A percentile compares a stretch with the other conserved stretches of the same genome.
These are phyloP conservation scores for Spirogloea muscicola DNA, from an alignment of 139 green algal genomes.

Conservation along the genomic window DNA sequence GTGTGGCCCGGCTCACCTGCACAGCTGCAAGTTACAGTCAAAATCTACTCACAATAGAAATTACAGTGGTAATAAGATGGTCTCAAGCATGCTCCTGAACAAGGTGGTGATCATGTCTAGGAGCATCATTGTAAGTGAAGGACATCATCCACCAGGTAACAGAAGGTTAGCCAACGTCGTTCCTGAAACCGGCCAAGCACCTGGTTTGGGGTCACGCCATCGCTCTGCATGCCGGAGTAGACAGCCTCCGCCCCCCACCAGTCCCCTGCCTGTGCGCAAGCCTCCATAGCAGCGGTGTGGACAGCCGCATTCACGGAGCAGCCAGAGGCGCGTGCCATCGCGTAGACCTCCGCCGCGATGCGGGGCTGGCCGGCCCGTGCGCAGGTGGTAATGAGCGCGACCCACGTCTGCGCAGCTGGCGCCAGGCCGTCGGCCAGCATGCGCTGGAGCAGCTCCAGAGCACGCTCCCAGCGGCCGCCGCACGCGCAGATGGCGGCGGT, in stretches of 20 bases:
- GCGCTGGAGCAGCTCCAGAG: neutral
- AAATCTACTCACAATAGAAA: too few relatives aligned
- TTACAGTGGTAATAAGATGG: too few relatives aligned
- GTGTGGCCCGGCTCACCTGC: slow-evolving; percentile 10
- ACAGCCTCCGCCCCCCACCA: neutral
- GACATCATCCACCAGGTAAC: too few relatives aligned
- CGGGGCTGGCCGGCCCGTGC: neutral
- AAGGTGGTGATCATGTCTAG: too few relatives aligned
- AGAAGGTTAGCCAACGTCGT: too few relatives aligned
- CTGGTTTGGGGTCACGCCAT: slow-evolving; percentile 3
- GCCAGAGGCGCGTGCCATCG: neutral
- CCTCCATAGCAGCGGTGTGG: neutral
- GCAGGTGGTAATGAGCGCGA: slow-evolving; percentile 1
- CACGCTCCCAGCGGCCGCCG: slow-evolving; percentile 8
- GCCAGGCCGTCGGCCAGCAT: slow-evolving; percentile 1
- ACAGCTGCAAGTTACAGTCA: too few relatives aligned
- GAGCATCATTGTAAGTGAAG: too few relatives aligned
- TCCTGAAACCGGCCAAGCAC: too few relatives aligned
- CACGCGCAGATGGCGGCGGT: slow-evolving; percentile 24
- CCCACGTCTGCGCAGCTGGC: slow-evolving; percentile 16
- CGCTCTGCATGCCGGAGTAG: slow-evolving; percentile 6
- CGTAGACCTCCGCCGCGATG: neutral
- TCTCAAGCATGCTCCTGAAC: too few relatives aligned
- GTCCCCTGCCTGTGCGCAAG: slow-evolving; percentile 1
- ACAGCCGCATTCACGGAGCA: neutral